phyloP scores from a whole-genome alignment of 805 yeast species.

The Jamesozyma rosinii region DNA sequence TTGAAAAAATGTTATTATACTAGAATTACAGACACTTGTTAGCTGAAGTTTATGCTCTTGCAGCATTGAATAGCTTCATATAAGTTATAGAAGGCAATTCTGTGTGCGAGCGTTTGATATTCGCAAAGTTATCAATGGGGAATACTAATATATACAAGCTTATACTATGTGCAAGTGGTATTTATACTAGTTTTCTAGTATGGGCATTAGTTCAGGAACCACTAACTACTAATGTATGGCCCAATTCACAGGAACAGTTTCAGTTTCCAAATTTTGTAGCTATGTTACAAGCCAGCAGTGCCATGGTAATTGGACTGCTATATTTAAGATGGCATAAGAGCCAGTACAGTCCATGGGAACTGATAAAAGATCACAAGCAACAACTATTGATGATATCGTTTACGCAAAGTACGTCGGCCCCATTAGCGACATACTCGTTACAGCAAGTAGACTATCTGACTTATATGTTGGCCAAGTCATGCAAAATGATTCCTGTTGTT shows the following conservation, averaged over 20 bases:
- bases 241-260: constrained; percentile 45
- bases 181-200: constrained; percentile 75
- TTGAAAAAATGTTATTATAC: too few species aligned
- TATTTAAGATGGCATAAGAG: constrained; percentile 39
- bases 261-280: constrained; percentile 75
- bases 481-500: constrained; percentile 93
- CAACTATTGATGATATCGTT: constrained; percentile 48
- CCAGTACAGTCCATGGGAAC: constrained; percentile 26
- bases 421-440: constrained; percentile 70
- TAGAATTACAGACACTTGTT: too few species aligned
- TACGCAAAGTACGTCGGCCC: constrained; percentile 74
- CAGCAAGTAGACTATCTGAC: constrained; percentile 81
- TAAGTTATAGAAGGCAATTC: not conserved
- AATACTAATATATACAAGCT: constrained; percentile 10
- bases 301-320: constrained; percentile 54
- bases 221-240: constrained; percentile 67
- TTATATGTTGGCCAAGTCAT: constrained; percentile 78
- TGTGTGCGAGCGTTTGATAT: not conserved
- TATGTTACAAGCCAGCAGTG: constrained; percentile 62
- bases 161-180: constrained; percentile 42
- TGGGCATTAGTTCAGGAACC: constrained; percentile 94
- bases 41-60: too few species aligned
- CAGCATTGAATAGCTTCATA: too few species aligned
- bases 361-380: constrained; percentile 29
- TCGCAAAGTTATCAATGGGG: not conserved